Base-by-base conservation (phyloP, 2,329 filamentous ascomycete species). In the Apiospora hydei region DNA sequence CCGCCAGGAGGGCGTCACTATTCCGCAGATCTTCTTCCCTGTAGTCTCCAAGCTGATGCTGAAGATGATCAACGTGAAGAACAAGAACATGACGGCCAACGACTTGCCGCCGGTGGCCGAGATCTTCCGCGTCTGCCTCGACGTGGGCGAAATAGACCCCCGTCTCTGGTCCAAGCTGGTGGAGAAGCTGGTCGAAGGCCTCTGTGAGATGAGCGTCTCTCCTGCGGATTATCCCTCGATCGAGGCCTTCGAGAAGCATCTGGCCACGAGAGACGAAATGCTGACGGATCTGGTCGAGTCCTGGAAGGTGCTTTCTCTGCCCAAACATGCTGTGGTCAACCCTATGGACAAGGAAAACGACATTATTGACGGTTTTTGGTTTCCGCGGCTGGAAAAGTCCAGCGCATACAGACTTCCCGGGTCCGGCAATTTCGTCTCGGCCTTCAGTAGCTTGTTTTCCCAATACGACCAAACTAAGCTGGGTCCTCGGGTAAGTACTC, bases 241-340 rank as follows among this genome's bases (percentile, higher is more conserved):
- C 14, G 75, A 78, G 47, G 75, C 75, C 13, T 79, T 78, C 70
- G 79, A 81, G 68, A 76, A 71, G 16, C 76, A 77, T 69, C 78
- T 81, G 73, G 75, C 75, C 18, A 75, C 74, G 49, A 78, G 79
- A 51, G 77, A 82, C 47, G 75, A 71, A 11, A 79, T 85, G 71
- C 74, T 85, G 3, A 74, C 75, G 24, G 84, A 85, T 73, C 78
- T 86, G 4, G 75, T 85, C 21, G 80, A 83, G 30, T 79, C 83
- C 21, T 86, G 84, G 84, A 81, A 82, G 57, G 72, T 82, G 16
- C 79, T 85, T 71, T 80, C 80, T 41, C 73, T 81, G 24, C 81
- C 82, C n/a, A 75, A 73, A 21, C 44, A 72, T 43, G 70, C 72
- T 67, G 71, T 51, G 21, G 69, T 74, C 21, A 47, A 67, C 14